These are phyloP conservation scores for Parathielavia appendiculata DNA, from an alignment of 495 filamentous ascomycete species.

Conservation along the genomic window DNA sequence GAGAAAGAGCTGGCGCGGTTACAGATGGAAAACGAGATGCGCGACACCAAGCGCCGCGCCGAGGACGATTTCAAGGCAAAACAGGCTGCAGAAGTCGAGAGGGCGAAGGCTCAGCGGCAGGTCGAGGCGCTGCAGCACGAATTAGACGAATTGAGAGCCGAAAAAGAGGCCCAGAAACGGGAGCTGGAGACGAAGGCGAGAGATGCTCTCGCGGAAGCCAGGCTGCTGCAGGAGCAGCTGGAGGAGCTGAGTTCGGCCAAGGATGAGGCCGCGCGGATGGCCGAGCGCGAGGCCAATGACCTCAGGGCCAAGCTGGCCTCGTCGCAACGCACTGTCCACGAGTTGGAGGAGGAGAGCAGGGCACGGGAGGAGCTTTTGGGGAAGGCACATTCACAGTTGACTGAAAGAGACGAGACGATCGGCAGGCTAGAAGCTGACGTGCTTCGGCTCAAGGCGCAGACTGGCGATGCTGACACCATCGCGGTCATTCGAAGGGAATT, in stretches of 20 bases:
- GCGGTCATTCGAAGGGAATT: slow-evolving; percentile 79
- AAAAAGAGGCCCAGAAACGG: slow-evolving; percentile 54
- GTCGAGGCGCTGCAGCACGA: slow-evolving; percentile 67
- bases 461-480: slow-evolving; percentile 77
- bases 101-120: slow-evolving; percentile 61
- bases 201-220: slow-evolving; percentile 65
- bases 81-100: slow-evolving; percentile 68
- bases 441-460: slow-evolving; percentile 72
- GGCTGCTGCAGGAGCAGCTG: slow-evolving; percentile 66
- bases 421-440: slow-evolving; percentile 76
- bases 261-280: slow-evolving; percentile 63
- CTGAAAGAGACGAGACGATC: slow-evolving; percentile 61
- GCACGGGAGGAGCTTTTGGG: slow-evolving; percentile 58
- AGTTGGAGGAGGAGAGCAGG: slow-evolving; percentile 65
- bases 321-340: slow-evolving; percentile 61
- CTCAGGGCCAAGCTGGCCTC: slow-evolving; percentile 64
- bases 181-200: slow-evolving; percentile 68
- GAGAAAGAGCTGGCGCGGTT: slow-evolving; percentile 75
- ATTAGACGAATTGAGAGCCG: slow-evolving; percentile 51
- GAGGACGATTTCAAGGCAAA: slow-evolving; percentile 81
- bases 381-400: slow-evolving; percentile 59
- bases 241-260: slow-evolving; percentile 69
- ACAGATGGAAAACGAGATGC: slow-evolving; percentile 75
- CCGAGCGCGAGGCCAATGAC: slow-evolving; percentile 64
- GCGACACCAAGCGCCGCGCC: slow-evolving; percentile 65